A percentile compares a stretch with the other conserved stretches of the same genome.
phyloP scores from a whole-genome alignment of 164 flowering plant genomes.

The grape (Vitis vinifera) region DNA sequence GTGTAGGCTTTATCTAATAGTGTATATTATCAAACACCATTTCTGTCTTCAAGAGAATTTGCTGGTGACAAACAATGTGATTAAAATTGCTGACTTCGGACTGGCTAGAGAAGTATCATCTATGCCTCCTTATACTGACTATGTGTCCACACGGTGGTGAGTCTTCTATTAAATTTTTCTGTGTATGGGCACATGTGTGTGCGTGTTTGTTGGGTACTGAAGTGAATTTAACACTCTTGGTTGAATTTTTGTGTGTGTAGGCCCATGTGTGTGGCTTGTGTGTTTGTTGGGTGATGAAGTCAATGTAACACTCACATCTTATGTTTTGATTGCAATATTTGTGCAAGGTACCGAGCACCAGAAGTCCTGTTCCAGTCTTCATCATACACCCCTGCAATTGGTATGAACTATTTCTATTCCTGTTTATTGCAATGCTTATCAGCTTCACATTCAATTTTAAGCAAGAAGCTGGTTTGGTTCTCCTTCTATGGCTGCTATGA shows the following conservation, averaged over 20 bases:
- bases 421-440: too few species aligned
- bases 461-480: too few species aligned
- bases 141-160: slow-evolving; percentile 90
- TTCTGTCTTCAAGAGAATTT: slow-evolving; percentile 60
- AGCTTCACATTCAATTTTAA: too few species aligned
- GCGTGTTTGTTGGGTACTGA: not conserved
- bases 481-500: too few species aligned
- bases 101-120: slow-evolving; percentile 87
- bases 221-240: not conserved
- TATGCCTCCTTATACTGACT: slow-evolving; percentile 80
- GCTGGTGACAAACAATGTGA: slow-evolving; percentile 68
- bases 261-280: too few species aligned
- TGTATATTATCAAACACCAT: not conserved
- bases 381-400: slow-evolving; percentile 79
- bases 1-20: not conserved
- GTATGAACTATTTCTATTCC: slow-evolving; percentile 28
- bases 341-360: slow-evolving; percentile 92
- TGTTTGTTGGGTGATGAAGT: not conserved
- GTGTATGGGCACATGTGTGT: not conserved
- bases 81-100: slow-evolving; percentile 95
- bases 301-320: not conserved
- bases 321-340: not conserved
- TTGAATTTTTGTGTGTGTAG: not conserved
- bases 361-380: slow-evolving; percentile 84
- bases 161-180: slow-evolving; percentile 8